phyloP scores from a whole-genome alignment of 192 early-diverging fungal species.

The Podila epicladia region DNA sequence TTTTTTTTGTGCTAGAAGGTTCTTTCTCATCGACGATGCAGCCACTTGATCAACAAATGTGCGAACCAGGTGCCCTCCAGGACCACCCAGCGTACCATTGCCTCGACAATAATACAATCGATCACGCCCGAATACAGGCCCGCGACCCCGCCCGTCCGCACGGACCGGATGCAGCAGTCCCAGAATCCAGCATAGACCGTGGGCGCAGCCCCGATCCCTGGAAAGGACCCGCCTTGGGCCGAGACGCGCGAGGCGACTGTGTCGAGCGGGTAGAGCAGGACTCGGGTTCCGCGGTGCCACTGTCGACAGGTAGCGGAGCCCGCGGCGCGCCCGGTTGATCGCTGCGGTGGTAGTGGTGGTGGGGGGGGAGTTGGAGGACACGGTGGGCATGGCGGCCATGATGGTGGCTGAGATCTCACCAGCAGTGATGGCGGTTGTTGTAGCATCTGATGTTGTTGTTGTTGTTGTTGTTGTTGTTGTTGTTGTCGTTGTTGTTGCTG shows the following conservation, averaged over 20 bases:
- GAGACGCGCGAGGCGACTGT: conserved; percentile 57
- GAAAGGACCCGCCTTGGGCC: conserved; percentile 53
- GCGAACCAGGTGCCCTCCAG: conserved; percentile 51
- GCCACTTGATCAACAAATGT: conserved; percentile 44
- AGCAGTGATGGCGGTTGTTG: conserved; percentile 31
- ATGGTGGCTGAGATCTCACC: conserved; percentile 46
- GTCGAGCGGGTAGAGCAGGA: conserved; percentile 57
- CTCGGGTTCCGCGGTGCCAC: conserved; percentile 36
- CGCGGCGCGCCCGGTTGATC: conserved; percentile 31
- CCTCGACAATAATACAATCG: conserved; percentile 55
- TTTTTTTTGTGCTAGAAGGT: not conserved
- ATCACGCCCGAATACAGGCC: conserved; percentile 53
- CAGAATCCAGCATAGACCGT: conserved; percentile 53
- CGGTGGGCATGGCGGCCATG: conserved; percentile 46
- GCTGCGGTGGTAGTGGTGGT: conserved; percentile 9
- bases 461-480: not conserved
- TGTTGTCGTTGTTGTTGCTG: not conserved
- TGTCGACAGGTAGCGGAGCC: conserved; percentile 31
- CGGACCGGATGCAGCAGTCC: conserved; percentile 46
- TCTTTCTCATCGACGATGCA: conserved; percentile 23
- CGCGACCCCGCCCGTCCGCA: conserved; percentile 42
- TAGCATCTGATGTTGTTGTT: conserved; percentile 3
- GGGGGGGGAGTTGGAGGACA: conserved; percentile 20
- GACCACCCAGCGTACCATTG: conserved; percentile 49
- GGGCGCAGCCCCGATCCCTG: conserved; percentile 30